phyloP scores from a whole-genome alignment of 1,284 basidiomycete genomes.

The Leccinum griseonigrum region DNA sequence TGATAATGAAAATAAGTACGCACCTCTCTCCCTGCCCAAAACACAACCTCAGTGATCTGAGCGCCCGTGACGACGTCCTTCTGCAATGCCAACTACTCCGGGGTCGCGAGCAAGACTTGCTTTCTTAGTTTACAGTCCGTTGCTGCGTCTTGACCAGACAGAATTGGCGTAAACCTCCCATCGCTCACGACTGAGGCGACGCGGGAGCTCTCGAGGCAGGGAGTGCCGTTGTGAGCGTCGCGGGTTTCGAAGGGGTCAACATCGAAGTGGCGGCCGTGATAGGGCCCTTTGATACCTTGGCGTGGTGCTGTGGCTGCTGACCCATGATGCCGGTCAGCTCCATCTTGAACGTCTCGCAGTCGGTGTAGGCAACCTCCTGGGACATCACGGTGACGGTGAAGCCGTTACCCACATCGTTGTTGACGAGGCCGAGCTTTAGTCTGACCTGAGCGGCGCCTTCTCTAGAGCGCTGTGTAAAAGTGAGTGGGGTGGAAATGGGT shows the following conservation, averaged over 20 bases:
- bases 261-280: conserved; percentile 15
- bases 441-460: conserved; percentile 73
- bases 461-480: conserved; percentile 62
- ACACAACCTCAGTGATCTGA: conserved; percentile 88
- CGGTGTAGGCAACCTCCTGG: conserved; percentile 53
- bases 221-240: conserved; percentile 22
- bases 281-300: conserved; percentile 29
- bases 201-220: conserved; percentile 44
- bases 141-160: conserved; percentile 55
- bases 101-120: conserved; percentile 73
- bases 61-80: conserved; percentile 81
- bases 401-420: conserved; percentile 69
- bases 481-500: not conserved
- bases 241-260: conserved; percentile 28
- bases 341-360: conserved; percentile 79
- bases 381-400: conserved; percentile 71
- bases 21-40: conserved; percentile 94
- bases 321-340: conserved; percentile 73
- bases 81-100: conserved; percentile 77
- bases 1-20: not conserved
- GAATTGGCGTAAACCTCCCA: conserved; percentile 42
- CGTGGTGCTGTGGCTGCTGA: conserved; percentile 50
- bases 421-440: conserved; percentile 65
- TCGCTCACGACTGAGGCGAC: conserved; percentile 62
- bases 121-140: conserved; percentile 73